A percentile compares a stretch with the other conserved stretches of the same genome.
Conservation (phyloP, 1,139 yeast genomes). For the Suhomyces panamericanus region DNA sequence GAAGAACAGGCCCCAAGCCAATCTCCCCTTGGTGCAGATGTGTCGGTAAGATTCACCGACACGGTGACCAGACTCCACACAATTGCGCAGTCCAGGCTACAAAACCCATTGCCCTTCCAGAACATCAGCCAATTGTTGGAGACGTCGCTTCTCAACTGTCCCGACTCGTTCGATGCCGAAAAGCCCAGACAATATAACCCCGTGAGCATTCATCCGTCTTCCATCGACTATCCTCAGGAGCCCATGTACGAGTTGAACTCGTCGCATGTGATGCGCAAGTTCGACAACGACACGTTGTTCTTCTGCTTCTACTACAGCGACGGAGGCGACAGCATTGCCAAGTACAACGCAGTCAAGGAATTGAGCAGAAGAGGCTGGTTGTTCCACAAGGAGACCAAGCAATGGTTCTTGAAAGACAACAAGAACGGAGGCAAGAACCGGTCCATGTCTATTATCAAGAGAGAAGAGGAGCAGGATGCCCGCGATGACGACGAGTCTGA, state of each 20-base stretch:
- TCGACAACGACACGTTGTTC: conserved; percentile 86
- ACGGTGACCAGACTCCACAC: conserved; percentile 32
- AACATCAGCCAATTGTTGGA: conserved; percentile 64
- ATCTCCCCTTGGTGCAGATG: conserved; percentile 20
- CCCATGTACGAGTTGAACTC: conserved; percentile 64
- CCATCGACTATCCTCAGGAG: conserved; percentile 89
- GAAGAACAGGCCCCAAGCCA: conserved; percentile 17
- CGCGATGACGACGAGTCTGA: conserved; percentile 38
- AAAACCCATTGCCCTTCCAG: conserved; percentile 56
- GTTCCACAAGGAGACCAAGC: conserved; percentile 71
- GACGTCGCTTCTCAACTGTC: conserved; percentile 80
- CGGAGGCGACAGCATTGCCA: conserved; percentile 43
- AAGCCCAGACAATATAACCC: conserved; percentile 81
- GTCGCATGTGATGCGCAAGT: conserved; percentile 59
- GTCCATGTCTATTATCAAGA: conserved; percentile 37
- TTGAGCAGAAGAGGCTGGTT: conserved; percentile 83
- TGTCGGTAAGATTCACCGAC: conserved; percentile 30
- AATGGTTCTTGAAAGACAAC: conserved; percentile 76
- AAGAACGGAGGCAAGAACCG: conserved; percentile 38
- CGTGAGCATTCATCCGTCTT: conserved; percentile 84
- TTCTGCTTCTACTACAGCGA: conserved; percentile 84
- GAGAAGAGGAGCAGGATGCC: conserved; percentile 31
- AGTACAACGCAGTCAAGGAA: conserved; percentile 83
- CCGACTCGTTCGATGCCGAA: conserved; percentile 91
- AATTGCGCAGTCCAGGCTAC: conserved; percentile 37